Evolutionary conservation across 202 grass and related monocot genomes (phyloP), one percentile per base, ranked within the genome.

Genomic region (Setaria italica): DNA sequence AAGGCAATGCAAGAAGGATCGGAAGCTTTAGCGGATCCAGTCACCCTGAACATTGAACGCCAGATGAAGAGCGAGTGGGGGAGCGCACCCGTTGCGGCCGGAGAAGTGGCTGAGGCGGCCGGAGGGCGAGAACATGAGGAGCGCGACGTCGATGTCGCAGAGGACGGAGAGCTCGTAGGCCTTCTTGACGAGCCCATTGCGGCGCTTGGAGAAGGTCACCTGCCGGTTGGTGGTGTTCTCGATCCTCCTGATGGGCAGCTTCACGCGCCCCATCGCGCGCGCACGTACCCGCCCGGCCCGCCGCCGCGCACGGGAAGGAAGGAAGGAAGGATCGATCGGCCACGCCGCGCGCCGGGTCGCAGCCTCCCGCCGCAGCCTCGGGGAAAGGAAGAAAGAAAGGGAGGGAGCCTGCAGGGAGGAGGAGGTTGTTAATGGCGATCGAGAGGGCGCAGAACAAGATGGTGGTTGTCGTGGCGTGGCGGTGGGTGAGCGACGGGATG

Each of bases 91-190:
- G 73, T 34, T 59, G 9, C 88, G 53, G 43, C 84, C 92, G 10
- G 87, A 86, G 87, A 95, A 95, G 62, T 95, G 89, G 75, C 74
- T 92, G 55, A 95, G 92, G 19, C 72, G 75, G 4, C 86, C 78
- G 4, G 90, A 92, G 37, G 92, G 87, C 15, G 92, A 95, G 90
- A 95, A 95, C 90, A 92, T 95, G 68, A 95, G 88, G 82, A 95
- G 90, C 2, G 92, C 92, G 45, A 95, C 78, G 53, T 92, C 87
- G 70, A 95, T 89, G 80, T 95, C 92, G 54, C 92, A 94, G 41
- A 94, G 67, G 50, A 94, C 89, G n/a, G 89, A 87, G 14, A 94
- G 80, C 85, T 94, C 92, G 69, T 92, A 94, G 6, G 92, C 90
- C 53, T 94, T 94, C 79, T 94, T 94, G 72, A 94, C 86, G 67